Evolutionary conservation across 2,329 filamentous ascomycete genomes (phyloP).

Genomic region (Hysterium pulicare): DNA sequence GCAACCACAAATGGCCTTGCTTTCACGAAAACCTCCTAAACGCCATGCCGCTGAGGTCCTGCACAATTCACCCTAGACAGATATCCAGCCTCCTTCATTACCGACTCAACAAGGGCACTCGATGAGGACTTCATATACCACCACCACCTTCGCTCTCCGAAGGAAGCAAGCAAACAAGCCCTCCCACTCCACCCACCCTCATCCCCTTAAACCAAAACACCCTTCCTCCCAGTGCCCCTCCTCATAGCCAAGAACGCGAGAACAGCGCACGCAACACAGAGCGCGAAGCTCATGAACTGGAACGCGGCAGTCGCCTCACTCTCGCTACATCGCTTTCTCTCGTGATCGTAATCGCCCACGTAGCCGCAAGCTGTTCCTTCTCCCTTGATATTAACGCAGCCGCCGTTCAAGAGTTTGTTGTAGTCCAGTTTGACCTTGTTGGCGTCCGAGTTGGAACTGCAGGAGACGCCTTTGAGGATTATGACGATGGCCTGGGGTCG

Average conservation of each 20-base stretch:
- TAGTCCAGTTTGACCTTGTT: slow-evolving; percentile 1
- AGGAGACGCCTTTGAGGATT: slow-evolving; percentile 13
- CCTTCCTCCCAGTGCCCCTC: slow-evolving; percentile 6
- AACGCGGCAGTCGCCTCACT: slow-evolving; percentile 19
- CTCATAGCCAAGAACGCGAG: slow-evolving; percentile 6
- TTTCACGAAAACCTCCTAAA: too few species aligned
- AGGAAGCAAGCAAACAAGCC: not conserved
- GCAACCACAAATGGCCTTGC: too few species aligned
- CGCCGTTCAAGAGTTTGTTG: slow-evolving; percentile 16
- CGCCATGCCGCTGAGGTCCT: too few species aligned
- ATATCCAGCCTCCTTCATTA: not conserved
- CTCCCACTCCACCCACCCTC: not conserved
- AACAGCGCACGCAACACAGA: slow-evolving; percentile 2
- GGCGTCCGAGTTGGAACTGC: slow-evolving; percentile 6
- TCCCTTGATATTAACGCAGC: slow-evolving; percentile 7
- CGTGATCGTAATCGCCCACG: not conserved
- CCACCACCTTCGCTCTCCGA: not conserved
- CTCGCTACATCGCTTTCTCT: slow-evolving; percentile 13
- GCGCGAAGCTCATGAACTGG: slow-evolving; percentile 16
- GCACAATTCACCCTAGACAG: too few species aligned
- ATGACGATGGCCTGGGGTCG: slow-evolving; percentile 14
- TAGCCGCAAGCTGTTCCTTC: slow-evolving; percentile 1
- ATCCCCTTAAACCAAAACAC: slow-evolving; percentile 3
- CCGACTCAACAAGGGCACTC: not conserved
- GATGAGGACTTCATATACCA: not conserved